Evolutionary conservation across 2,329 filamentous ascomycete genomes (phyloP).

Genomic region (Verticillium albo-atrum): DNA sequence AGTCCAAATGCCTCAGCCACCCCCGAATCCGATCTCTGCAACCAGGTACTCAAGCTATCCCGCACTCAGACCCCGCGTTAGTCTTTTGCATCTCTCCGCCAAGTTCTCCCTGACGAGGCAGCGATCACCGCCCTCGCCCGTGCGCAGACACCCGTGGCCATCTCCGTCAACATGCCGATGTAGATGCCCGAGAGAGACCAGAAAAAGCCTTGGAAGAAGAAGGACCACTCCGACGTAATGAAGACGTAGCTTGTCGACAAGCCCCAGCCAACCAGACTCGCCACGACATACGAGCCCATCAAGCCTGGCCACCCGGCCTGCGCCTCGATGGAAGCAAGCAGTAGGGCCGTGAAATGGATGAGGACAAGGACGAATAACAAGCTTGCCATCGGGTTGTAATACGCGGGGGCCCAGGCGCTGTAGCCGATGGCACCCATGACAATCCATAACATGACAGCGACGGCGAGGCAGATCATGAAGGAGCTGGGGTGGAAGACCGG

Average conservation of each 20-base stretch:
- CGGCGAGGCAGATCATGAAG: not conserved
- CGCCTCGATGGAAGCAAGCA: not conserved
- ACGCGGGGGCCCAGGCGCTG: not conserved
- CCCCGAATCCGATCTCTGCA: too few relatives aligned
- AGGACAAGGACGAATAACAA: not conserved
- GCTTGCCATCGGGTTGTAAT: not conserved
- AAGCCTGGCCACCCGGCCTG: not conserved
- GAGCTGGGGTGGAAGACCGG: not conserved
- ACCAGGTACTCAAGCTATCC: too few relatives aligned
- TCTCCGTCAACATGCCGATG: not conserved
- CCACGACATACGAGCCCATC: not conserved
- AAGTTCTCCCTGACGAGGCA: not conserved
- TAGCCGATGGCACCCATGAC: not conserved
- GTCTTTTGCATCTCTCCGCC: not conserved
- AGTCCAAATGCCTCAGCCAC: too few relatives aligned
- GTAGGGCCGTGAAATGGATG: not conserved
- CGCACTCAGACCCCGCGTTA: too few relatives aligned
- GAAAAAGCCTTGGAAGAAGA: not conserved
- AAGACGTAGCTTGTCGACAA: not conserved
- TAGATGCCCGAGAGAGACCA: not conserved
- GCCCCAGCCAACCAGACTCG: not conserved
- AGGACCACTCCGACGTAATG: not conserved
- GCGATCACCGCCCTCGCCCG: not conserved
- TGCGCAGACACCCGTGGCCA: not conserved
- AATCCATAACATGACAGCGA: not conserved